A percentile compares a stretch with the other conserved stretches of the same genome.
Conservation (phyloP, 768 basidiomycete genomes). For the Phylloporus sp. region DNA sequence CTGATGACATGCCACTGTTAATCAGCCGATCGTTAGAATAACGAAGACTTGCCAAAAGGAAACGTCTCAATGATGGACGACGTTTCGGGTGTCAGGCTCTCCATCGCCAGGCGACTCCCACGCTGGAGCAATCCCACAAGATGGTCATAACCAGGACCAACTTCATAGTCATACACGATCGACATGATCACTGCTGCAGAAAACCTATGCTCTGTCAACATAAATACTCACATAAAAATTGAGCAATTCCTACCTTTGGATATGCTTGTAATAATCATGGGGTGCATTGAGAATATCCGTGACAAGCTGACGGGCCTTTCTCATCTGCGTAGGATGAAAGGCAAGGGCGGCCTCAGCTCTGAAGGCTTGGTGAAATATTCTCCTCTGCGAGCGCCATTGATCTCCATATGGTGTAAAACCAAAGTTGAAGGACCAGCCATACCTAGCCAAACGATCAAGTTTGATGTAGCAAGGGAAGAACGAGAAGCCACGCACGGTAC, state of each 20-base stretch:
- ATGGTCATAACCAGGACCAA: constrained; percentile 33
- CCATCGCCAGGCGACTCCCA: constrained; percentile 22
- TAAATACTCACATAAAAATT: background rate
- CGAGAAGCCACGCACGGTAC: background rate
- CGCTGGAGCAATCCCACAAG: constrained; percentile 37
- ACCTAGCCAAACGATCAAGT: constrained; percentile 6
- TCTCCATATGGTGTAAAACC: constrained; percentile 20
- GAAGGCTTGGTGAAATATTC: constrained; percentile 23
- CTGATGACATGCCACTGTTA: background rate
- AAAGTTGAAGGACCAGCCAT: constrained; percentile 19
- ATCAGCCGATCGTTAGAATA: background rate
- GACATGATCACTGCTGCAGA: constrained; percentile 37
- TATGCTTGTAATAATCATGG: constrained; percentile 1
- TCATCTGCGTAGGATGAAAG: constrained; percentile 16
- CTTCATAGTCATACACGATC: constrained; percentile 41
- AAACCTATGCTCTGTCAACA: constrained; percentile 17
- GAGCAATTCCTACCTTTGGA: constrained; percentile 8
- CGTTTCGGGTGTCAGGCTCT: constrained; percentile 12
- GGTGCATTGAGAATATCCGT: constrained; percentile 5
- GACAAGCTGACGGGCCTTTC: constrained; percentile 17
- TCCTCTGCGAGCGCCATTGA: constrained; percentile 22
- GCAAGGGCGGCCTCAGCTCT: constrained; percentile 10
- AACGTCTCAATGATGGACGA: constrained; percentile 18
- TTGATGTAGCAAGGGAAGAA: background rate
- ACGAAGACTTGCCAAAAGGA: constrained; percentile 14